Evolutionary conservation across 345 rosid species (phyloP).

Genomic region (Linum trigynum): DNA sequence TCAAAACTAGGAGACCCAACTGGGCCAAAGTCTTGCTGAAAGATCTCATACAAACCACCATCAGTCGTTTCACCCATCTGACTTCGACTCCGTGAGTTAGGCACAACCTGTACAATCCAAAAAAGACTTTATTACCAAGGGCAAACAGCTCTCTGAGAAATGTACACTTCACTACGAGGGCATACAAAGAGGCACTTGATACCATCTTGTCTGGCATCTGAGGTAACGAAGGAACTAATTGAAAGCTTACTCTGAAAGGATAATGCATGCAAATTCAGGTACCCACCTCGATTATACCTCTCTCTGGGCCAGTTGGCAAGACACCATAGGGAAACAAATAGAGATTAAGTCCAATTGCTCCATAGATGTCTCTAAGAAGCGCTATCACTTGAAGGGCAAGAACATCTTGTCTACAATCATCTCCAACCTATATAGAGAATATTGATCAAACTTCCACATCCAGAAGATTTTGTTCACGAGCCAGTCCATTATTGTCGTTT

Average conservation of each 20-base stretch:
- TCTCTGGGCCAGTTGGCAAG: slow-evolving; percentile 94
- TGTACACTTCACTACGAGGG: background rate
- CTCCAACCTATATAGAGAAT: slow-evolving; percentile 70
- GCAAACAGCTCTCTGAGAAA: background rate
- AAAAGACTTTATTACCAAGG: background rate
- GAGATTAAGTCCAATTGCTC: slow-evolving; percentile 76
- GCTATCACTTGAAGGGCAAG: slow-evolving; percentile 98
- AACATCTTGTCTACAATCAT: slow-evolving; percentile 98
- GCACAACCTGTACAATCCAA: slow-evolving; percentile 61
- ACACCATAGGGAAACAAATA: slow-evolving; percentile 96
- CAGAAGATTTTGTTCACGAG: background rate
- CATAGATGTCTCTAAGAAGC: slow-evolving; percentile 82
- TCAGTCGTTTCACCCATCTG: slow-evolving; percentile 99
- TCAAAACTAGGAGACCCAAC: slow-evolving; percentile 89
- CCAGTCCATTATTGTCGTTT: background rate
- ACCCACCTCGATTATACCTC: slow-evolving; percentile 92
- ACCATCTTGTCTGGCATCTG: background rate
- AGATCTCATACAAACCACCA: slow-evolving; percentile 94
- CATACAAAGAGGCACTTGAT: background rate
- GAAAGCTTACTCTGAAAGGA: background rate
- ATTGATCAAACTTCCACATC: background rate
- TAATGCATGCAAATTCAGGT: background rate
- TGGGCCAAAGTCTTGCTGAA: slow-evolving; percentile 94
- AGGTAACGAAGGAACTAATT: background rate
- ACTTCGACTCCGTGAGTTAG: slow-evolving; percentile 86